A percentile compares a stretch with the other conserved stretches of the same genome.
These are phyloP conservation scores for Phaffomyces opuntiae DNA, from an alignment of 805 yeast genomes.

Conservation along the genomic window DNA sequence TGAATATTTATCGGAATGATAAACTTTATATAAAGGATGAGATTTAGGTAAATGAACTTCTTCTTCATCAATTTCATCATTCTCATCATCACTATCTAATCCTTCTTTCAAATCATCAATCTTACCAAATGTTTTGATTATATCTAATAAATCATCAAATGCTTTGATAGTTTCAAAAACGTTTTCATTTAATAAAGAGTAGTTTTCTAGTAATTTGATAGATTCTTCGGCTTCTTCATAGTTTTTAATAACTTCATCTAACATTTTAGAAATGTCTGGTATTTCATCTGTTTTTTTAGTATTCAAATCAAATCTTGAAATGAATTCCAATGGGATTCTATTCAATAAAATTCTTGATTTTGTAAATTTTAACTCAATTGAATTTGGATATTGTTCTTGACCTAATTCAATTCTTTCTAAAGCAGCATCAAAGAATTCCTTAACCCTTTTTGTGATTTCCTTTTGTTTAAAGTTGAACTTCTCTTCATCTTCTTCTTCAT, in stretches of 20 bases:
- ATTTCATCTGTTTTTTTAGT: conserved; percentile 24
- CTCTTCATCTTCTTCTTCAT: neutral
- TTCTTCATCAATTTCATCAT: conserved; percentile 28
- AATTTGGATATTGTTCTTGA: conserved; percentile 38
- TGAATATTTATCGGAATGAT: conserved; percentile 36
- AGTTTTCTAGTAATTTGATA: conserved; percentile 18
- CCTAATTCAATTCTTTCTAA: conserved; percentile 64
- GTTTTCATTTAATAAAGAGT: conserved; percentile 32
- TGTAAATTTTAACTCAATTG: conserved; percentile 42
- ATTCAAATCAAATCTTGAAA: conserved; percentile 42
- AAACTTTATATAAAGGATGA: conserved; percentile 50
- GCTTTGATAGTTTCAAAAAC: conserved; percentile 47
- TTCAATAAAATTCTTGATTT: conserved; percentile 48
- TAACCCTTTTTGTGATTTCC: conserved; percentile 27
- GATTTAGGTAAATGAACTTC: conserved; percentile 32
- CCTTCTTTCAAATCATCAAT: conserved; percentile 46
- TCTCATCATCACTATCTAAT: conserved; percentile 51
- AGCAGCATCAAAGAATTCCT: conserved; percentile 62
- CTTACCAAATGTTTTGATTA: conserved; percentile 59
- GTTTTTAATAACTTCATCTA: conserved; percentile 39
- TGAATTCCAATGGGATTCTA: conserved; percentile 51
- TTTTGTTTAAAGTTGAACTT: neutral
- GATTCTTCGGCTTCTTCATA: conserved; percentile 38
- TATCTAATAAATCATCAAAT: conserved; percentile 62
- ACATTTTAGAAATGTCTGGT: conserved; percentile 30